Conservation (phyloP, 2,329 filamentous ascomycete genomes). For the Fusarium marasasianum region DNA sequence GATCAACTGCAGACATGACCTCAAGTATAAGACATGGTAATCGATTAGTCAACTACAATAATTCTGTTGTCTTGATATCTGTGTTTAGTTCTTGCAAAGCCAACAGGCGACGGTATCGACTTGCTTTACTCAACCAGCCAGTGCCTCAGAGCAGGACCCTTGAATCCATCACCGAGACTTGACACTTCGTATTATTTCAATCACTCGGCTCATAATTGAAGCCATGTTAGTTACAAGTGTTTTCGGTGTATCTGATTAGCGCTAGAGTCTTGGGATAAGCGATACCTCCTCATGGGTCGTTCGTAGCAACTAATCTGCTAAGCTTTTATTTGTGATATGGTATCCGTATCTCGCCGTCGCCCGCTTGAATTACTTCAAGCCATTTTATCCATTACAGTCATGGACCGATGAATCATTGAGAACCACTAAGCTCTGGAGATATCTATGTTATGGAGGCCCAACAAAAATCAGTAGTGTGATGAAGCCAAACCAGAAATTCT, state of each 20-base stretch:
- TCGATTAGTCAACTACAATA: too few relatives aligned
- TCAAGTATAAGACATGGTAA: background rate
- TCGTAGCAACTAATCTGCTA: background rate
- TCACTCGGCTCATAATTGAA: too few relatives aligned
- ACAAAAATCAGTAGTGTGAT: background rate
- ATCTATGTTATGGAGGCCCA: background rate
- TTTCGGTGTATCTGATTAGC: rapidly evolving
- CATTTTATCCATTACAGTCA: background rate
- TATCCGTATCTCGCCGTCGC: background rate
- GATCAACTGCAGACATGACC: too few relatives aligned
- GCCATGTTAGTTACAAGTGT: rapidly evolving
- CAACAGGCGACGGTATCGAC: too few relatives aligned
- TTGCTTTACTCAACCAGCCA: background rate
- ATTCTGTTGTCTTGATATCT: too few relatives aligned
- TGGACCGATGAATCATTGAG: background rate
- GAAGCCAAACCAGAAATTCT: background rate
- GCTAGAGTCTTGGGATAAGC: background rate
- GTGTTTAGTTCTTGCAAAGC: too few relatives aligned
- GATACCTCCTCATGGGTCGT: background rate
- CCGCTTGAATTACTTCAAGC: background rate
- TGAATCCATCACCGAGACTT: background rate
- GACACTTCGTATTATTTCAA: background rate
- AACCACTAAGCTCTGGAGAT: too few relatives aligned
- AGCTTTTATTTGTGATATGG: background rate
- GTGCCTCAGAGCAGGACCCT: too few relatives aligned